Evolutionary conservation across 441 rosid species (phyloP).

Genomic region (Erodium chrysanthum): DNA sequence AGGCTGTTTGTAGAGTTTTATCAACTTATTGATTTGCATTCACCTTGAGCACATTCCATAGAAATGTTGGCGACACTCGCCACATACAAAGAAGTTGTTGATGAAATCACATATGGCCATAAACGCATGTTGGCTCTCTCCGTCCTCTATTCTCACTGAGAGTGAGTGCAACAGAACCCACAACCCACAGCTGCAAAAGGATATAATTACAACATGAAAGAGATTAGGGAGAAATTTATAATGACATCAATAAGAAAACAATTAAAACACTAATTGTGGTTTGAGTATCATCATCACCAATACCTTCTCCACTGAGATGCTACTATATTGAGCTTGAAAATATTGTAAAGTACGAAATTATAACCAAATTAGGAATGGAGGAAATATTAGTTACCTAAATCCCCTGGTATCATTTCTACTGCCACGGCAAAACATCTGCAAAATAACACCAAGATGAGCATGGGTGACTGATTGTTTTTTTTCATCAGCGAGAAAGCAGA

Average conservation of each 20-base stretch:
- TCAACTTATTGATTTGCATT: slow-evolving; percentile 2
- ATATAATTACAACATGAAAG: background rate
- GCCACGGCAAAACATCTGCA: slow-evolving; percentile 97
- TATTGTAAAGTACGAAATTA: too few relatives aligned
- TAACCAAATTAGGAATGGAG: background rate
- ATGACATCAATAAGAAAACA: background rate
- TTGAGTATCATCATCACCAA: background rate
- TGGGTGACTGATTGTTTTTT: too few relatives aligned
- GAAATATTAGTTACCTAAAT: slow-evolving; percentile 59
- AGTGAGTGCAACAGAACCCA: slow-evolving; percentile 96
- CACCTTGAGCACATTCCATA: slow-evolving; percentile 76
- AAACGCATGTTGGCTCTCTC: slow-evolving; percentile 78
- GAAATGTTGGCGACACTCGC: slow-evolving; percentile 90
- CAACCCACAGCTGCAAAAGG: slow-evolving; percentile 75
- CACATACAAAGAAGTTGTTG: slow-evolving; percentile 77
- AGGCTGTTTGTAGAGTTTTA: background rate
- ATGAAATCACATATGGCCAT: slow-evolving; percentile 66
- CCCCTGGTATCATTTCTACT: slow-evolving; percentile 91
- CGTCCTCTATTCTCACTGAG: slow-evolving; percentile 75
- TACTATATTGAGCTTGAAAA: background rate
- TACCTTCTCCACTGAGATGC: background rate
- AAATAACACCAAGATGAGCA: slow-evolving; percentile 7
- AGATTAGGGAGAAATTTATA: background rate
- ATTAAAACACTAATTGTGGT: background rate
- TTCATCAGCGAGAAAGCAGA: too few relatives aligned